These are phyloP conservation scores for Rhynchospora breviuscula DNA, from an alignment of 176 grass and related monocot species.

Conservation along the genomic window DNA sequence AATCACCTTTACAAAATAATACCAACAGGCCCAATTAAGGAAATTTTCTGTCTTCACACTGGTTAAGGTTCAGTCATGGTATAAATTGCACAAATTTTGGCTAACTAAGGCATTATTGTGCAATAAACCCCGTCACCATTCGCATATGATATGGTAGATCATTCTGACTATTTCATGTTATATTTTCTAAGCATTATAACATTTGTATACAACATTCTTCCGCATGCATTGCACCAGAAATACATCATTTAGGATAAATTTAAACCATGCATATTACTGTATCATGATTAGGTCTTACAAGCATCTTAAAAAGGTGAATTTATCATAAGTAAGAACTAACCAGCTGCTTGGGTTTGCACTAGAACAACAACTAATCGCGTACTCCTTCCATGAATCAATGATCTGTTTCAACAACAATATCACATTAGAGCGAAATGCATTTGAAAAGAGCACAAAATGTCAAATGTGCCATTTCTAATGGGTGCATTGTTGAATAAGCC, in stretches of 20 bases:
- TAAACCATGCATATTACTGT: neutral
- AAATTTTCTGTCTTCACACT: neutral
- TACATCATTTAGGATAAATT: neutral
- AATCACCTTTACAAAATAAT: neutral
- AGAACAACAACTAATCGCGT: conserved; percentile 86
- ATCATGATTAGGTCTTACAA: neutral
- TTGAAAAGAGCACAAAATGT: neutral
- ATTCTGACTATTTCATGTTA: neutral
- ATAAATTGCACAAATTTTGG: neutral
- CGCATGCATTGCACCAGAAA: neutral
- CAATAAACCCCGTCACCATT: neutral
- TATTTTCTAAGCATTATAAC: neutral
- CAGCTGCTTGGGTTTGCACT: conserved; percentile 50
- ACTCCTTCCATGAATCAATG: conserved; percentile 62
- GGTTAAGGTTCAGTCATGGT: neutral
- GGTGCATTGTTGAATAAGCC: neutral
- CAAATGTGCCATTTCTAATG: neutral
- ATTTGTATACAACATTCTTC: neutral
- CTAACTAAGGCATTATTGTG: neutral
- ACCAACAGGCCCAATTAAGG: neutral
- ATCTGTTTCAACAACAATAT: conserved; percentile 42
- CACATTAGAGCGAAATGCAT: neutral
- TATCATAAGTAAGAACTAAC: conserved; percentile 37
- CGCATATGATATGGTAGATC: neutral
- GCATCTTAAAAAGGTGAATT: neutral